Base-by-base conservation (phyloP, 1,284 basidiomycete genomes). In the Rhodofomes roseus region DNA sequence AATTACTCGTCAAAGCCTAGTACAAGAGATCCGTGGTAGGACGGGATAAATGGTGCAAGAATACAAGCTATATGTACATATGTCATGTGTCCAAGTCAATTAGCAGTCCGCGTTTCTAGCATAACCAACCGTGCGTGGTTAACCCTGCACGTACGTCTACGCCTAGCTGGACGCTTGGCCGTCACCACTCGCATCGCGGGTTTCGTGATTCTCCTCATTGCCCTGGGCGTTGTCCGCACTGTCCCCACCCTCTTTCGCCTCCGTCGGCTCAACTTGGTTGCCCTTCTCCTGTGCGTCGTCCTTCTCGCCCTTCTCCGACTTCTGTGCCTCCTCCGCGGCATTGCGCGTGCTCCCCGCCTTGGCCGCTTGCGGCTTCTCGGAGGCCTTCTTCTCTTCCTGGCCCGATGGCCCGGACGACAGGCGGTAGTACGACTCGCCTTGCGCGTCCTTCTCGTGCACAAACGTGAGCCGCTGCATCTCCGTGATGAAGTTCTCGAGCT, bases 401-500 rank as follows among this genome's bases (percentile, higher is more conserved):
- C 34, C 20, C 11, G 53, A 54, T 18, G 44, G 9, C 20, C 55
- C 46, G 12, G 44, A 11, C 36, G 55, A 23, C 11, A 57, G 43
- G 43, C 55, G 29, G 55, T 57, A 57, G 46, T 48, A 36, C 34
- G 43, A 48, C 46, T 57, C 55, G 43, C 55, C 55, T 20, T 51
- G 29, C 34, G 55, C 44, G 46, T 57, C 55, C 36, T 43, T 44
- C 55, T 57, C 55, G 46, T 57, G 55, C 34, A 57, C 55, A 23
- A 57, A 43, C 25, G 55, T 57, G 34, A 57, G 34, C 23, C 55
- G 55, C 55, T 57, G 55, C 55, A 57, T 57, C 46, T 57, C 55
- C 29, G 55, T 57, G 46, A 57, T 57, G 25, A 57, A 57, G 46
- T 57, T 60, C 59, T 60, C 59, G 37, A 60, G 48, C 44, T 51